Conservation (phyloP, 2,329 filamentous ascomycete species). For the Exophiala viscosa region DNA sequence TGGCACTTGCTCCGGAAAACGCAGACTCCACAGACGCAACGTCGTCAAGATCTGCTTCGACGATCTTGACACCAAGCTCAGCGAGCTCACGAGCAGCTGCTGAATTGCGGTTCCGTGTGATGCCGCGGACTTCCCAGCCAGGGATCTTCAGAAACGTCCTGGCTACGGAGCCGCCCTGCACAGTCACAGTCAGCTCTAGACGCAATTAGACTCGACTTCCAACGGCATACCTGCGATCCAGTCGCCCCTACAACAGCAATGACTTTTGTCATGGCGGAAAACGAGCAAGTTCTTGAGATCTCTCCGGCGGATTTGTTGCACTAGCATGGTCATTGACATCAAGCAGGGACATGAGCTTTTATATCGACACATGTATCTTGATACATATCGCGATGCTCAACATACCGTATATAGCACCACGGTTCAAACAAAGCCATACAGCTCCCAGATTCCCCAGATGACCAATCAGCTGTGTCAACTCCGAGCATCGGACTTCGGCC, state of each 20-base stretch:
- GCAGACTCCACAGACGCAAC: conserved; percentile 7
- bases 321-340: too few species aligned
- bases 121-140: conserved; percentile 4
- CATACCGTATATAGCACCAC: too few species aligned
- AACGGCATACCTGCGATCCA: neutral
- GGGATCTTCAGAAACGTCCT: conserved; percentile 3
- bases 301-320: too few species aligned
- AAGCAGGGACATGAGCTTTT: too few species aligned
- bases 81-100: neutral
- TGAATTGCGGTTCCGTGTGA: conserved; percentile 7
- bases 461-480: too few species aligned
- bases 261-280: neutral
- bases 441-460: too few species aligned
- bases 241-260: conserved; percentile 7
- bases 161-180: conserved; percentile 7
- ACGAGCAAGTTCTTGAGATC: too few species aligned
- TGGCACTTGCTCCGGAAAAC: conserved; percentile 6
- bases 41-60: conserved; percentile 10
- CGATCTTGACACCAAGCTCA: neutral
- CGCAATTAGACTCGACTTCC: too few species aligned
- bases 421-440: too few species aligned
- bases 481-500: too few species aligned
- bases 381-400: too few species aligned
- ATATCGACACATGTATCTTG: too few species aligned
- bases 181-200: neutral